Conservation (phyloP, 441 rosid genomes). For the Euphorbia celastroides region DNA sequence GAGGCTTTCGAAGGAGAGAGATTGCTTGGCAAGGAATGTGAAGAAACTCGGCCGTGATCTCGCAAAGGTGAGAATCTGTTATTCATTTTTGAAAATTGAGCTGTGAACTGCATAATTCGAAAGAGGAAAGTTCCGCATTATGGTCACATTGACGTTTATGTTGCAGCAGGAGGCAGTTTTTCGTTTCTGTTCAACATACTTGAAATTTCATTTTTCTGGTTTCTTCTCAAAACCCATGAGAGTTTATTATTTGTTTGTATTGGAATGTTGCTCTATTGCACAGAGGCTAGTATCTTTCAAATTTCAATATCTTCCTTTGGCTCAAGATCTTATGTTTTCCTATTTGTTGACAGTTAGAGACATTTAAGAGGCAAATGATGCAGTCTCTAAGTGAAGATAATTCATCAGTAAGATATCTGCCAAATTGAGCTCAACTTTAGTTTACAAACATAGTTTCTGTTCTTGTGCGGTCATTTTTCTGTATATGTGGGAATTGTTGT, state of each 20-base stretch:
- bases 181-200: neutral
- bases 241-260: neutral
- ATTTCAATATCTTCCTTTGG: neutral
- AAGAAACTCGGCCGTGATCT: slow-evolving; percentile 78
- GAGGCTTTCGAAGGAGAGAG: slow-evolving; percentile 61
- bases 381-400: slow-evolving; percentile 74
- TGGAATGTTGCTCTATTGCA: neutral
- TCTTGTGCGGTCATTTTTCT: neutral
- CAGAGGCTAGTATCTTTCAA: neutral
- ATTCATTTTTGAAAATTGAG: slow-evolving; percentile 3
- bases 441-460: neutral
- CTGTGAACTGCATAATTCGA: neutral
- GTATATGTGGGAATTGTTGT: neutral
- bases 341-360: slow-evolving; percentile 51
- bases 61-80: slow-evolving; percentile 43
- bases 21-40: slow-evolving; percentile 54
- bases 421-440: slow-evolving; percentile 10
- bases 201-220: neutral
- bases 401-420: slow-evolving; percentile 45
- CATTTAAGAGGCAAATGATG: slow-evolving; percentile 89
- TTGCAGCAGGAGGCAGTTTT: neutral
- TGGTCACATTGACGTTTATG: neutral
- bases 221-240: neutral
- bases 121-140: neutral
- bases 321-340: neutral